Conservation (phyloP, 805 yeast species). For the Hanseniaspora guilliermondii region DNA sequence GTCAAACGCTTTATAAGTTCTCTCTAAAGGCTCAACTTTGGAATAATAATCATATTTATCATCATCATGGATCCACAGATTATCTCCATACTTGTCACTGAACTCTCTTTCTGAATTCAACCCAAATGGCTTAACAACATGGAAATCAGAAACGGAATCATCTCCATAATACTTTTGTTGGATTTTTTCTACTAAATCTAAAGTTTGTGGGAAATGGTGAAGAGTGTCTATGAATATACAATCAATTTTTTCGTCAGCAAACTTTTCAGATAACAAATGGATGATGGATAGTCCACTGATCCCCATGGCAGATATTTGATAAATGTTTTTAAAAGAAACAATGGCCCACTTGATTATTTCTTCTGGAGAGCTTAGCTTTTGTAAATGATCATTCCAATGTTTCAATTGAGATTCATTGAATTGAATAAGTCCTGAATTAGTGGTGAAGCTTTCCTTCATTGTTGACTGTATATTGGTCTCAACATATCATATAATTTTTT, state of each 20-base stretch:
- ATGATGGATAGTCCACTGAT: constrained; percentile 80
- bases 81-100: constrained; percentile 53
- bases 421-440: constrained; percentile 25
- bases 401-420: constrained; percentile 44
- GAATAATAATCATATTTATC: constrained; percentile 69
- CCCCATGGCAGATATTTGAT: constrained; percentile 91
- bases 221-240: constrained; percentile 80
- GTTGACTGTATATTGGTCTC: background rate
- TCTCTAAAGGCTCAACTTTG: constrained; percentile 82
- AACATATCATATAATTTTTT: background rate
- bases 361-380: constrained; percentile 42
- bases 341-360: constrained; percentile 74
- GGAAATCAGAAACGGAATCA: constrained; percentile 36
- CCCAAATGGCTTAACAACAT: constrained; percentile 55
- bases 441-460: constrained; percentile 11
- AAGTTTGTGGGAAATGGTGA: constrained; percentile 90
- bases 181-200: constrained; percentile 54
- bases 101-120: constrained; percentile 51
- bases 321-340: constrained; percentile 68
- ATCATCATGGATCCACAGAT: constrained; percentile 76
- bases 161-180: constrained; percentile 36
- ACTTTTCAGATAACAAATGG: constrained; percentile 45
- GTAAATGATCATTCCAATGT: constrained; percentile 52
- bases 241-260: constrained; percentile 15
- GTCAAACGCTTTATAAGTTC: constrained; percentile 62